phyloP scores from a whole-genome alignment of 805 yeast genomes.

The Brettanomyces naardenensis region DNA sequence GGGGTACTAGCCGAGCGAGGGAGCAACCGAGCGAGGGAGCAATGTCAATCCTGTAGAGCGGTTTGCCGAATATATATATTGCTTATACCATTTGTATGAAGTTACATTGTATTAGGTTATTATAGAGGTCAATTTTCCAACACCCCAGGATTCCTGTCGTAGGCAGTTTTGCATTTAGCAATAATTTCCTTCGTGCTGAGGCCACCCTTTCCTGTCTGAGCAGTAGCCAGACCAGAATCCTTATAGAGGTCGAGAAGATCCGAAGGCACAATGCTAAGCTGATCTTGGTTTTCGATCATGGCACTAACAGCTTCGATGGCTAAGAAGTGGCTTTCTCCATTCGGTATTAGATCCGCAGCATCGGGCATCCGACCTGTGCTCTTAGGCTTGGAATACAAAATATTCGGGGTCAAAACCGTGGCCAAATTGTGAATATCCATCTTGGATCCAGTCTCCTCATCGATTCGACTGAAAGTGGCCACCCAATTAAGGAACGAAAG shows the following conservation, averaged over 20 bases:
- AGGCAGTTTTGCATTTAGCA: conserved; percentile 22
- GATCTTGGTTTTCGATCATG: conserved; percentile 74
- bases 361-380: conserved; percentile 3
- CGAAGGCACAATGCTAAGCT: conserved; percentile 67
- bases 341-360: conserved; percentile 18
- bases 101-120: background rate
- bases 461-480: conserved; percentile 88
- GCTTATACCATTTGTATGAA: no score
- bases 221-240: conserved; percentile 32
- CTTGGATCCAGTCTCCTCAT: conserved; percentile 84
- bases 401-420: conserved; percentile 91
- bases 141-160: conserved; percentile 20
- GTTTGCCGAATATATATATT: no score
- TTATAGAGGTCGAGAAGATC: conserved; percentile 48
- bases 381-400: conserved; percentile 53
- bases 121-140: background rate
- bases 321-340: conserved; percentile 69
- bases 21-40: no score
- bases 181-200: conserved; percentile 33
- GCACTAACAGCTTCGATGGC: conserved; percentile 88
- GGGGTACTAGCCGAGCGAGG: no score
- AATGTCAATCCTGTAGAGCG: no score
- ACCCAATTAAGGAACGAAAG: conserved; percentile 89
- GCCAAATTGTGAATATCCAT: conserved; percentile 96
- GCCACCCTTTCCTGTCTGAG: conserved; percentile 8